These are phyloP conservation scores for Anthostomella pinea DNA, from an alignment of 2,329 filamentous ascomycete species.

Conservation along the genomic window DNA sequence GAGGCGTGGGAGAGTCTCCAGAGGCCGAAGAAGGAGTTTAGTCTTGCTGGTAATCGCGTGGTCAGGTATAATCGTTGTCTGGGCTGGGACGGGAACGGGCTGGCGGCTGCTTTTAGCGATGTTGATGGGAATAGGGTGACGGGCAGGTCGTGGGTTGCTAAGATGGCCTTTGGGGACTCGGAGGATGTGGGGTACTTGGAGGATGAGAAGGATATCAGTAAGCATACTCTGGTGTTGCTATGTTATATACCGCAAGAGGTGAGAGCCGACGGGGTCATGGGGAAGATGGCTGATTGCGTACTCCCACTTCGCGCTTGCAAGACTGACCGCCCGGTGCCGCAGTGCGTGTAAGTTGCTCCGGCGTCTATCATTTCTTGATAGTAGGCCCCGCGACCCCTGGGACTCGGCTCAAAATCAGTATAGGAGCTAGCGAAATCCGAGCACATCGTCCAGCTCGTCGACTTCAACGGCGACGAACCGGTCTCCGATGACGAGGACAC, in stretches of 20 bases:
- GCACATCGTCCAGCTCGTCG: constrained; percentile 12
- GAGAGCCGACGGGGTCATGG: too few species aligned
- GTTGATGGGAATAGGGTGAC: background rate
- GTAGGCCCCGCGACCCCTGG: too few species aligned
- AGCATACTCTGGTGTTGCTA: constrained; percentile 3
- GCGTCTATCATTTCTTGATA: too few species aligned
- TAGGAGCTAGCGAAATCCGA: constrained; percentile 8
- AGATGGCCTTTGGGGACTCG: constrained; percentile 3
- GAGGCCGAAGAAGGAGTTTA: too few species aligned
- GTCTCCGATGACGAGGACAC: constrained; percentile 1
- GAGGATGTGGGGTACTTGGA: background rate
- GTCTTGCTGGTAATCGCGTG: background rate
- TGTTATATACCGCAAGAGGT: too few species aligned
- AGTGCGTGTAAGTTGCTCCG: too few species aligned
- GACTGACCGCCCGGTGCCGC: too few species aligned
- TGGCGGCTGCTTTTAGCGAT: constrained; percentile 9
- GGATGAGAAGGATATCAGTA: constrained; percentile 2
- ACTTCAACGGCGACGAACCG: background rate
- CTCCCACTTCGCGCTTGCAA: too few species aligned
- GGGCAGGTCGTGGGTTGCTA: constrained; percentile 9
- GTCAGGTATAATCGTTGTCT: constrained; percentile 7
- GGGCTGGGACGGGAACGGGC: constrained; percentile 13
- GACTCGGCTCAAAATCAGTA: too few species aligned
- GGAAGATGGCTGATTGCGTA: too few species aligned
- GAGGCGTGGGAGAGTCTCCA: too few species aligned